Evolutionary conservation across 305 asterid genomes (phyloP), one percentile per base, ranked within the genome.

Genomic region (Fraxinus xanthoxyloides): DNA sequence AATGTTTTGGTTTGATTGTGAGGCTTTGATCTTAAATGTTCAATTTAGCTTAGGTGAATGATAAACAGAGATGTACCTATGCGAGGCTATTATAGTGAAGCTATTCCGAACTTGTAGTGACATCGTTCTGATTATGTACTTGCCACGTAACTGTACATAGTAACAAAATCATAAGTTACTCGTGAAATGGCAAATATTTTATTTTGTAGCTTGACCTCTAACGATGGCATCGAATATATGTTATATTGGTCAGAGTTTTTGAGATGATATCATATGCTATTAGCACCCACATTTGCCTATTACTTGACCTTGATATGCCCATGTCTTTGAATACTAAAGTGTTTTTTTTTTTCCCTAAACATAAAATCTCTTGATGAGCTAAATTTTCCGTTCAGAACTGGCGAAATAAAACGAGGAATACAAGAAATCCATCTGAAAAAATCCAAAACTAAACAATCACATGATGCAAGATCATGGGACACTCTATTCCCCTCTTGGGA

Each of bases 151-250:
- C 23, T 51, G 61, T 5, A 56, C 67, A 13, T 56, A 2, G 67
- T 19, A 56, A 56, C 28, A 56, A 56, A 56, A 19, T 83, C 79
- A 56, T 51, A 80, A 12, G 28, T 77, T 46, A 74, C 72, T 35
- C 30, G 0, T 51, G 61, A 10, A 78, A 59, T 54, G 28, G 12
- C 70, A 59, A 23, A 59, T 9, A 59, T 21, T 59, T 59, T 7
- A 8, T 3, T 59, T 59, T 21, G 69, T 21, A 59, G 31, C 69
- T 59, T 59, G 69, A 59, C 30, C 30, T 59, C 24, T 59, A 59
- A 59, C 70, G 23, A 59, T 59, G 30, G 31, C 30, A 59, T 59
- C 5, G 0, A 21, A 23, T 59, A 59, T 8, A 59, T 21, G 30
- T 59, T 21, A 23, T 21, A 10, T 59, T 59, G 31, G 31, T 59